Percentiles rank a stretch among this genome's conserved stretches.
phyloP scores from a whole-genome alignment of 2,329 filamentous ascomycete species.

The Phoma herbarum region DNA sequence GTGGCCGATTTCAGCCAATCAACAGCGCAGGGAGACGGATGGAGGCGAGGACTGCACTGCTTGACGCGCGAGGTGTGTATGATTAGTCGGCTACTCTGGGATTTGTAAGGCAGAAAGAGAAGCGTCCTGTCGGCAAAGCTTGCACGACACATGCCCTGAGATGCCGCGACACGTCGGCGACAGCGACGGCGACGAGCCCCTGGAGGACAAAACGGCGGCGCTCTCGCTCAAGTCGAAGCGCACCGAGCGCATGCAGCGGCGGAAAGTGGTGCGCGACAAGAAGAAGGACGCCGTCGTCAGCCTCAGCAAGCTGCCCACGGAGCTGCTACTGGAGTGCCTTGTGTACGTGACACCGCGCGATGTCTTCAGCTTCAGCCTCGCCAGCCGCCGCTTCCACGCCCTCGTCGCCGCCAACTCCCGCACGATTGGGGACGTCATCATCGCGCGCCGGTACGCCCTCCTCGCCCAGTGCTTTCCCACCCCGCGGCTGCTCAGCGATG shows the following conservation, averaged over 20 bases:
- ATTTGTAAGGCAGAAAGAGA: constrained; percentile 8
- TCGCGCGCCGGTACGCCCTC: constrained; percentile 59
- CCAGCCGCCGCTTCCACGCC: constrained; percentile 53
- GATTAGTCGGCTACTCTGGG: constrained; percentile 1
- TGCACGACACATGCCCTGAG: not conserved
- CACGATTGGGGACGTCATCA: constrained; percentile 56
- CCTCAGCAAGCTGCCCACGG: constrained; percentile 61
- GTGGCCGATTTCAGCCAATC: constrained; percentile 26
- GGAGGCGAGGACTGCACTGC: not conserved
- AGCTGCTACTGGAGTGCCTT: constrained; percentile 61
- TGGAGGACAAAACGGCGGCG: constrained; percentile 61
- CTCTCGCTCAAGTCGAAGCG: constrained; percentile 63
- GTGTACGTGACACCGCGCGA: constrained; percentile 61
- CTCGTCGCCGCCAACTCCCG: constrained; percentile 58
- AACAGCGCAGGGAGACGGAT: constrained; percentile 6
- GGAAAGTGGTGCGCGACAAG: constrained; percentile 44
- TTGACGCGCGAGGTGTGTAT: not conserved
- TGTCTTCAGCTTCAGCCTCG: constrained; percentile 57
- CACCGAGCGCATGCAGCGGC: constrained; percentile 59
- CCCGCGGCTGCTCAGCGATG: constrained; percentile 56
- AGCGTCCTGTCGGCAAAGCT: too few species aligned
- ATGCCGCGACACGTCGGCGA: constrained; percentile 38
- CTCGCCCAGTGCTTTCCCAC: constrained; percentile 62
- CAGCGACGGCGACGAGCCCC: constrained; percentile 54
- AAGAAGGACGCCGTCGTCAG: constrained; percentile 44